Percentiles rank a stretch among this genome's conserved stretches.
Conservation (phyloP, 306 rosid species). For the Castanea sativa region DNA sequence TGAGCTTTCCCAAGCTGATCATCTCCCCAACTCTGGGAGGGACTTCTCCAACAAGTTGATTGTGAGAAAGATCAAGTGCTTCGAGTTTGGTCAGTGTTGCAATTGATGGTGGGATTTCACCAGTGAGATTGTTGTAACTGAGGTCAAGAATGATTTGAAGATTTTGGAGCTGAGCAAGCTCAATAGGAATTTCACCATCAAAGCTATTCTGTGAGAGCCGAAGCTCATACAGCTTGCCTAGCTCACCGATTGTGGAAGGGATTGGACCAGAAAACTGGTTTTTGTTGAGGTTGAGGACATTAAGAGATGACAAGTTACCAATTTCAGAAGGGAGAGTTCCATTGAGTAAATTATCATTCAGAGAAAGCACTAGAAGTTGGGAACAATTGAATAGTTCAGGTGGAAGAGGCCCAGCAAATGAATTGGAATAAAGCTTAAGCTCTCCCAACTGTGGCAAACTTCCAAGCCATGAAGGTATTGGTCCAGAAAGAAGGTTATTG, state of each 20-base stretch:
- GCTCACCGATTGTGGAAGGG: conserved; percentile 57
- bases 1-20: conserved; percentile 89
- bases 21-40: conserved; percentile 68
- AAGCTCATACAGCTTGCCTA: conserved; percentile 72
- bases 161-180: conserved; percentile 79
- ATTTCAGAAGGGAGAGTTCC: conserved; percentile 71
- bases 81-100: conserved; percentile 63
- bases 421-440: conserved; percentile 73
- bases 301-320: conserved; percentile 59
- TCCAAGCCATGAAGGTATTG: conserved; percentile 77
- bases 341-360: conserved; percentile 59
- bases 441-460: conserved; percentile 70
- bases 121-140: conserved; percentile 76
- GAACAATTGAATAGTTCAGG: conserved; percentile 64
- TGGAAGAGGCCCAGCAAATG: conserved; percentile 65
- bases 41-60: conserved; percentile 74
- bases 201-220: conserved; percentile 60
- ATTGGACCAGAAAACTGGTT: conserved; percentile 67
- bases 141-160: conserved; percentile 83
- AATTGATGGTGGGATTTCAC: conserved; percentile 63
- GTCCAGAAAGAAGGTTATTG: conserved; percentile 63
- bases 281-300: conserved; percentile 59
- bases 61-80: conserved; percentile 84
- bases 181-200: conserved; percentile 63
- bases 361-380: conserved; percentile 65